These are phyloP conservation scores for Suhomyces bokatorum DNA, from an alignment of 1,139 yeast genomes.

Conservation along the genomic window DNA sequence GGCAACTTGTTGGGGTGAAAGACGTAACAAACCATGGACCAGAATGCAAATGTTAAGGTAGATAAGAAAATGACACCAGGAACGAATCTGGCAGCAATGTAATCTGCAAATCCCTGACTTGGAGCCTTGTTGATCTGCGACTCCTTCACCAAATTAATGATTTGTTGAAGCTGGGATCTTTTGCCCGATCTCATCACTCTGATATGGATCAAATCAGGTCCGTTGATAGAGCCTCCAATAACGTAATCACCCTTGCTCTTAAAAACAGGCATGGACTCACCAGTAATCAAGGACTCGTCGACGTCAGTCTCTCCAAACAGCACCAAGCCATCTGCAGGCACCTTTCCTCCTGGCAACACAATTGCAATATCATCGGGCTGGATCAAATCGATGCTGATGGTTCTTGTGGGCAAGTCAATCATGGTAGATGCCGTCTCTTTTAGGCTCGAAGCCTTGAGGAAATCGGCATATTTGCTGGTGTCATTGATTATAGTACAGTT, in stretches of 20 bases:
- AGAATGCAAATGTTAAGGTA: slow-evolving; percentile 61
- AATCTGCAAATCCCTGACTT: slow-evolving; percentile 85
- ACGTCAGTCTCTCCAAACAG: slow-evolving; percentile 77
- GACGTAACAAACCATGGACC: slow-evolving; percentile 51
- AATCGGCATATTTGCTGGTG: slow-evolving; percentile 27
- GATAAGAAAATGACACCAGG: slow-evolving; percentile 70
- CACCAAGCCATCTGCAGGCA: slow-evolving; percentile 90
- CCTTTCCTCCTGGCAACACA: slow-evolving; percentile 79
- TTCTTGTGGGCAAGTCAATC: slow-evolving; percentile 20
- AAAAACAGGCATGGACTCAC: slow-evolving; percentile 77
- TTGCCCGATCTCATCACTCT: slow-evolving; percentile 72
- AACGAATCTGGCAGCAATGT: slow-evolving; percentile 82
- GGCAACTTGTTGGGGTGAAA: slow-evolving; percentile 47
- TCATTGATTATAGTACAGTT: slow-evolving; percentile 64
- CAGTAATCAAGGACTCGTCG: slow-evolving; percentile 87
- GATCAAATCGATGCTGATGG: slow-evolving; percentile 68
- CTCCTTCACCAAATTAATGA: slow-evolving; percentile 80
- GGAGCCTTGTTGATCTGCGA: slow-evolving; percentile 92
- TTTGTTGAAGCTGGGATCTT: slow-evolving; percentile 83
- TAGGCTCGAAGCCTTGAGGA: slow-evolving; percentile 14
- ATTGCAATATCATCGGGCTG: slow-evolving; percentile 78
- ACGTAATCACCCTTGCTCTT: slow-evolving; percentile 63
- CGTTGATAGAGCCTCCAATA: slow-evolving; percentile 90
- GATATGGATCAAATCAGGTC: slow-evolving; percentile 70
- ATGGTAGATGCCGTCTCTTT: slow-evolving; percentile 7